Evolutionary conservation across 352 stramenopile genomes (phyloP).

Genomic region (Globisporangium cylindrosporum): DNA sequence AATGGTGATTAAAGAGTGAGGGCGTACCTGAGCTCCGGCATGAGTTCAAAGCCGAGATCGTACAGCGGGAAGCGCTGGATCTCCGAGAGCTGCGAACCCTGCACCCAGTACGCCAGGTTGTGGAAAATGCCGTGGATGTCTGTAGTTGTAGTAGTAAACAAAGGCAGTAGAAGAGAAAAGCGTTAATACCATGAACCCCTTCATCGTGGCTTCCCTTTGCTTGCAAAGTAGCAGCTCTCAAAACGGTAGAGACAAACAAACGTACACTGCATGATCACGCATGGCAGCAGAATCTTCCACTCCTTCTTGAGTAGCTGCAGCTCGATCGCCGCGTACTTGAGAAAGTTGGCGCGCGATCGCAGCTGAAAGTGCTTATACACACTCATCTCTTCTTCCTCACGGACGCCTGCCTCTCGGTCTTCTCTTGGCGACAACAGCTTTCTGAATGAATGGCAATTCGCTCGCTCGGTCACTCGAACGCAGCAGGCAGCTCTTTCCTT

Average conservation of each 20-base stretch:
- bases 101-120: constrained; percentile 86
- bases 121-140: constrained; percentile 82
- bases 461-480: not conserved
- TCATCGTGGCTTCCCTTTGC: not conserved
- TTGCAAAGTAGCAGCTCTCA: too few species aligned
- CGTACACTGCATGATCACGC: constrained; percentile 81
- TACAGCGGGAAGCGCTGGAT: constrained; percentile 74
- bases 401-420: not conserved
- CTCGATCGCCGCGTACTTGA: constrained; percentile 67
- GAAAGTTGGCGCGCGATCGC: constrained; percentile 50
- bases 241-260: constrained; percentile 1
- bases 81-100: constrained; percentile 54
- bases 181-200: not conserved
- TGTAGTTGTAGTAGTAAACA: constrained; percentile 14
- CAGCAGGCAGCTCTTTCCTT: too few species aligned
- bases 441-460: constrained; percentile 2
- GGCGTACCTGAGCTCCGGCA: constrained; percentile 45
- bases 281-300: constrained; percentile 75
- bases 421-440: not conserved
- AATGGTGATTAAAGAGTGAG: too few species aligned
- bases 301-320: constrained; percentile 53
- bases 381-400: not conserved
- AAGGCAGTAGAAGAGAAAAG: not conserved
- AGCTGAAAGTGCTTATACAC: constrained; percentile 41
- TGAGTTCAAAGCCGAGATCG: constrained; percentile 74